Base-by-base conservation (phyloP, 495 filamentous ascomycete genomes). In the Xylaria scruposa region DNA sequence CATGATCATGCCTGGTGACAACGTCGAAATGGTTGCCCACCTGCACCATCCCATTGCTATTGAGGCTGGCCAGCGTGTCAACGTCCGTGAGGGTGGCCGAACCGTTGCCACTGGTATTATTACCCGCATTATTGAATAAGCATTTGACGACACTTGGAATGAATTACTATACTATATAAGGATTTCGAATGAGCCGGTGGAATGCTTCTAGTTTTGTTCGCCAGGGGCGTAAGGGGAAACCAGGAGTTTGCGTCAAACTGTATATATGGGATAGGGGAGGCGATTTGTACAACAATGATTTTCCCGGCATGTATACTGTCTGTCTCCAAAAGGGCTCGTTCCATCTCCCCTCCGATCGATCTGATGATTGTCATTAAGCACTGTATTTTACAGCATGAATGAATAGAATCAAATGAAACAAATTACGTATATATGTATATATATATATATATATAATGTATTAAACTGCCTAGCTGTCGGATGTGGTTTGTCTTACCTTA, bases 1-100 rank as follows among this genome's bases (percentile, higher is more conserved):
- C 83, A 90, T 94, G 85, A 91, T 97, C 80, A 94, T 96, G 93
- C 96, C 96, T 67, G 96, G 96, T 79, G 96, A 99, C 89, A 99
- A 99, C 85, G 91, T 96, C 74, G 97, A 98, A 89, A 96, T 99
- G 93, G 82, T 93, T 72, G 92, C 92, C 83, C 85, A 89, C 72
- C 90, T 97, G 73, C 86, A 92, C 84, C 83, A 90, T 77, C 94
- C 97, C 60, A 83, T 97, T 74, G 96, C 95, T 68, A 78, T 97
- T 65, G 97, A 98, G 84, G 82, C 87, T 64, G 95, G 95, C 73
- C 92, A 96, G 87, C 91, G 96, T 67, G 94, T 98, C 87, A 99
- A 97, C 87, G 88, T 99, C 79, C 92, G 96, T 81, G 96, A 99
- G 85, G 96, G 94, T 84, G 94, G 95, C 73, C 89, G 93, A 72